These are phyloP conservation scores for Basipetospora chlamydospora DNA, from an alignment of 2,329 filamentous ascomycete species.

Conservation along the genomic window DNA sequence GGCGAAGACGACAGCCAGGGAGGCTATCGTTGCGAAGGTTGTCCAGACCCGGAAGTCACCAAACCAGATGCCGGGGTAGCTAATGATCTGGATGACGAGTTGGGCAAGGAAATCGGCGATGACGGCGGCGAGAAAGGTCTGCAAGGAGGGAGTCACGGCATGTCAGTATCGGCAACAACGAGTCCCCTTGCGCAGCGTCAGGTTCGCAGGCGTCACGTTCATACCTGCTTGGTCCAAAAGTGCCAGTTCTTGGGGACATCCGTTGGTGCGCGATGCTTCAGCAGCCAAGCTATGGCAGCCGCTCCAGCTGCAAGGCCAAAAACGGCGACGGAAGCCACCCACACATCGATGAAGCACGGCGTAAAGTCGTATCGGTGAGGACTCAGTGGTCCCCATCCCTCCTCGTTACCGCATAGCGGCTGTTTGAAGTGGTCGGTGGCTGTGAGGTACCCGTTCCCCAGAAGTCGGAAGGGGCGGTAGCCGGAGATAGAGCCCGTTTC, in stretches of 20 bases:
- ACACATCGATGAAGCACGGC: constrained; percentile 91
- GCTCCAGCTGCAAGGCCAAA: constrained; percentile 69
- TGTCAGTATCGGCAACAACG: too few relatives aligned
- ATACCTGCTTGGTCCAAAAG: constrained; percentile 83
- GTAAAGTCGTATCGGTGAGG: constrained; percentile 84
- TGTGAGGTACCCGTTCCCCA: constrained; percentile 47
- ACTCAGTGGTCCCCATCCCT: constrained; percentile 94
- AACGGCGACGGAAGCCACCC: constrained; percentile 62
- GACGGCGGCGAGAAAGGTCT: constrained; percentile 50
- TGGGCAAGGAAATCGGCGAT: constrained; percentile 56
- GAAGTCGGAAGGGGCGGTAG: constrained; percentile 31
- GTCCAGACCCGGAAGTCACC: constrained; percentile 81
- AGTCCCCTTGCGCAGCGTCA: too few relatives aligned
- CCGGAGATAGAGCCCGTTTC: constrained; percentile 49
- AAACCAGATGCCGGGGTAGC: constrained; percentile 55
- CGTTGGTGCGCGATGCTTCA: constrained; percentile 51
- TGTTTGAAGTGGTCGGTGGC: constrained; percentile 38
- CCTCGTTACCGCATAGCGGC: constrained; percentile 71
- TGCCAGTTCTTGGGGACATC: constrained; percentile 72
- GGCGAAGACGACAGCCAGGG: constrained; percentile 58
- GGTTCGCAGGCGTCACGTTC: too few relatives aligned
- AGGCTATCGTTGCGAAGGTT: constrained; percentile 54
- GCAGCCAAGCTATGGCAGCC: constrained; percentile 65
- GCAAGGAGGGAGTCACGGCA: constrained; percentile 1
- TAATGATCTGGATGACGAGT: constrained; percentile 59